Evolutionary conservation across 176 grass and related monocot species (phyloP).

Genomic region (Musa itinerans): DNA sequence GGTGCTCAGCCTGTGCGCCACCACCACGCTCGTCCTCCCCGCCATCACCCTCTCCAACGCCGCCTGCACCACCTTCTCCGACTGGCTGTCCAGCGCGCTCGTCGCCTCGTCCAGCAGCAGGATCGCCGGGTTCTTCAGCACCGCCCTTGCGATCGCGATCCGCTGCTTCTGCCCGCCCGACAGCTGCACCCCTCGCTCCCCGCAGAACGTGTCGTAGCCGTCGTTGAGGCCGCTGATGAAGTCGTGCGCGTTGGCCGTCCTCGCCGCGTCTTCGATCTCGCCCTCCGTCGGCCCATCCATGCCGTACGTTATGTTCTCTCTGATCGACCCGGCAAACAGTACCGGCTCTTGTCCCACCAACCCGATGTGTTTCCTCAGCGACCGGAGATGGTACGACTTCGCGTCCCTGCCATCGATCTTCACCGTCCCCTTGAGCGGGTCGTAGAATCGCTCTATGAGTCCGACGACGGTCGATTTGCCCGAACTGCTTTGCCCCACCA

Average conservation of each 20-base stretch:
- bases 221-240: conserved; percentile 1
- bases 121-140: conserved; percentile 45
- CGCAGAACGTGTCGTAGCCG: neutral
- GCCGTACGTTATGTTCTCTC: neutral
- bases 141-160: conserved; percentile 59
- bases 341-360: neutral
- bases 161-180: conserved; percentile 82
- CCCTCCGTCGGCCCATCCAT: neutral
- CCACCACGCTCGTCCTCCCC: neutral
- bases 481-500: neutral
- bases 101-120: conserved; percentile 13
- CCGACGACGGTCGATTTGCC: neutral
- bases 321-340: neutral
- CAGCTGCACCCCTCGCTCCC: conserved; percentile 28
- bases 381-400: neutral
- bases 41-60: neutral
- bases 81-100: conserved; percentile 6
- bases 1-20: neutral
- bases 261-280: neutral
- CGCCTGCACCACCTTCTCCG: neutral
- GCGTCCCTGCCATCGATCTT: neutral
- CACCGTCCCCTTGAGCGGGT: neutral
- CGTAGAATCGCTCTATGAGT: neutral
- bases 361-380: neutral
- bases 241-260: neutral